These are phyloP conservation scores for Pisolithus sp. DNA, from an alignment of 768 basidiomycete species.

Conservation along the genomic window DNA sequence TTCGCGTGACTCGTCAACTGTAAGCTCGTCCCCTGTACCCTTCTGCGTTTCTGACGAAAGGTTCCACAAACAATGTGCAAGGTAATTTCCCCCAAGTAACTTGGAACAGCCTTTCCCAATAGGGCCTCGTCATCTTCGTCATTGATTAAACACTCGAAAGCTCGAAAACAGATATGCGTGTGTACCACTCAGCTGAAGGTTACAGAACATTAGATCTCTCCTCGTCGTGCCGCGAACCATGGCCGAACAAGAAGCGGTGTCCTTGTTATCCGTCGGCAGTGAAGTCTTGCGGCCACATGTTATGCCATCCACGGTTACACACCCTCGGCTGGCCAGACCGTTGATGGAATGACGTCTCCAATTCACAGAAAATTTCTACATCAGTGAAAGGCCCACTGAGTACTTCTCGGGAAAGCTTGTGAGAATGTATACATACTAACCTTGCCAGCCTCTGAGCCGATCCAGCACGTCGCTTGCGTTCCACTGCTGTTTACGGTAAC, in stretches of 20 bases:
- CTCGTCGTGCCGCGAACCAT: background rate
- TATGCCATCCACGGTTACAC: slow-evolving; percentile 8
- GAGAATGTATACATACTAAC: background rate
- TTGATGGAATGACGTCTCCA: slow-evolving; percentile 7
- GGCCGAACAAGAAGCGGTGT: rapidly evolving
- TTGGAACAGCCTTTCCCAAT: slow-evolving; percentile 2
- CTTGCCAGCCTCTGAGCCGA: slow-evolving; percentile 19
- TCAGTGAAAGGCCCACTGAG: background rate
- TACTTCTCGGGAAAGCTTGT: background rate
- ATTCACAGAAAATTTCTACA: slow-evolving; percentile 9
- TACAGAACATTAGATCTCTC: slow-evolving; percentile 12
- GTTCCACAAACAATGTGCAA: slow-evolving; percentile 5
- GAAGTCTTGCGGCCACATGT: background rate
- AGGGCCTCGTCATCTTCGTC: slow-evolving; percentile 16
- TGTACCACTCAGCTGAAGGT: slow-evolving; percentile 14
- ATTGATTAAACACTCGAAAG: background rate
- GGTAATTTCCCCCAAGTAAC: slow-evolving; percentile 12
- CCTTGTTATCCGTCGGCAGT: background rate
- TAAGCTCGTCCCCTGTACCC: rapidly evolving
- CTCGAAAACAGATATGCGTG: background rate
- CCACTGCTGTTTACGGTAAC: background rate
- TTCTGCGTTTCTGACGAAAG: no score
- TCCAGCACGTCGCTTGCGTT: slow-evolving; percentile 15
- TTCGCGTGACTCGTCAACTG: background rate
- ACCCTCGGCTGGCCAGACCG: background rate